Evolutionary conservation across 306 rosid species (phyloP).

Genomic region (Acacia acuminata): DNA sequence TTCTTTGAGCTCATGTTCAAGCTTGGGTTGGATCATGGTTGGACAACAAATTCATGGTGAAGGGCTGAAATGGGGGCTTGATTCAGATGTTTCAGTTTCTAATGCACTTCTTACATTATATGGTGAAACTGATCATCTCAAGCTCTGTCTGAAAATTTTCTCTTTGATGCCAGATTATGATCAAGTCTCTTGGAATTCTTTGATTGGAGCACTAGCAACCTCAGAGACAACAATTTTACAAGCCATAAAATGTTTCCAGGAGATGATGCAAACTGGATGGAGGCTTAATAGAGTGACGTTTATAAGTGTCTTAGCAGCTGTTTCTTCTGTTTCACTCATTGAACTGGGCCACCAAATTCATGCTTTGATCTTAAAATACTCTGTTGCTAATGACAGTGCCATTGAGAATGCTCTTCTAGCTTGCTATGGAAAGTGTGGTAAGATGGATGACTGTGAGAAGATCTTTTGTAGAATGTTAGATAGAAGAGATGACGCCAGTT

Average conservation of each 20-base stretch:
- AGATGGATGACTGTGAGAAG: slow-evolving; percentile 66
- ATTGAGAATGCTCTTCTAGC: slow-evolving; percentile 84
- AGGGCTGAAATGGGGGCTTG: slow-evolving; percentile 80
- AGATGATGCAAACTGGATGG: slow-evolving; percentile 82
- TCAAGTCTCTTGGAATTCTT: slow-evolving; percentile 85
- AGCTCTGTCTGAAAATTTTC: slow-evolving; percentile 66
- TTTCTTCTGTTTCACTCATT: slow-evolving; percentile 65
- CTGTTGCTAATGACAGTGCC: slow-evolving; percentile 50
- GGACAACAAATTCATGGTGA: slow-evolving; percentile 78
- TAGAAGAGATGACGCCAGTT: slow-evolving; percentile 80
- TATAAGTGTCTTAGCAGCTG: slow-evolving; percentile 68
- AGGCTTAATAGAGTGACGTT: slow-evolving; percentile 71
- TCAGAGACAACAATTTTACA: slow-evolving; percentile 56
- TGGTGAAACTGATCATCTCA: slow-evolving; percentile 62
- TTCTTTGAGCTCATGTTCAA: slow-evolving; percentile 83
- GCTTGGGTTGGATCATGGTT: slow-evolving; percentile 70
- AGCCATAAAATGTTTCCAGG: slow-evolving; percentile 60
- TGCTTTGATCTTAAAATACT: slow-evolving; percentile 58
- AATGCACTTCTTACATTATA: slow-evolving; percentile 82
- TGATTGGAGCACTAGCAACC: slow-evolving; percentile 72
- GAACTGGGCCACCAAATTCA: slow-evolving; percentile 71
- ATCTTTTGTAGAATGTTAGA: slow-evolving; percentile 72
- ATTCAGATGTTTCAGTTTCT: slow-evolving; percentile 84
- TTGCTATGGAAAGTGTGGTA: slow-evolving; percentile 77
- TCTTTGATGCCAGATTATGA: slow-evolving; percentile 73